phyloP scores from a whole-genome alignment of 202 grass and related monocot genomes.

The Musa balbisiana region DNA sequence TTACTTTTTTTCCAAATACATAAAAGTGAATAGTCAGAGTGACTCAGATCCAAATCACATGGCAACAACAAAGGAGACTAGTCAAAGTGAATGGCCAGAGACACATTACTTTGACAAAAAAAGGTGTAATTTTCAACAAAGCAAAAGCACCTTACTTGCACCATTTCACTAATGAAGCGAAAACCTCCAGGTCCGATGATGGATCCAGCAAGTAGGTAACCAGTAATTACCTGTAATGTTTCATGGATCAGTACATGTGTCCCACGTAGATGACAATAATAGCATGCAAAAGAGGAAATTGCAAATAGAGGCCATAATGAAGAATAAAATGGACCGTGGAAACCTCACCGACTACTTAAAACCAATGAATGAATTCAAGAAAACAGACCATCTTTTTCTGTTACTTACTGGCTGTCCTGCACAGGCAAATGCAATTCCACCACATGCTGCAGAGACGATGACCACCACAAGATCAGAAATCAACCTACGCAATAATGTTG shows the following conservation, averaged over 20 bases:
- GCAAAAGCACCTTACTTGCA: slow-evolving; percentile 18
- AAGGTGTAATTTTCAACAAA: background rate
- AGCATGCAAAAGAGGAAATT: background rate
- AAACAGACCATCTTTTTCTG: too few relatives aligned
- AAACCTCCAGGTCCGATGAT: slow-evolving; percentile 19
- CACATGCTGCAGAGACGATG: slow-evolving; percentile 22
- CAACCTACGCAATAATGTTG: slow-evolving; percentile 9
- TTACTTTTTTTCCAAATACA: too few relatives aligned
- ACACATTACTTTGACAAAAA: background rate
- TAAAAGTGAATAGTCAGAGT: too few relatives aligned
- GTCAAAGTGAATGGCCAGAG: background rate
- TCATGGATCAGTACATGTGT: background rate
- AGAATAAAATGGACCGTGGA: background rate
- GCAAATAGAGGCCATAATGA: background rate
- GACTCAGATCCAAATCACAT: too few relatives aligned
- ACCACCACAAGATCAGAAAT: slow-evolving; percentile 24
- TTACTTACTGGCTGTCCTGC: slow-evolving; percentile 14
- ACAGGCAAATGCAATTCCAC: slow-evolving; percentile 27
- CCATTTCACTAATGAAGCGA: slow-evolving; percentile 23
- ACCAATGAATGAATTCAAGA: background rate
- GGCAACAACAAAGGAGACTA: background rate
- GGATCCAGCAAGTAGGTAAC: slow-evolving; percentile 21
- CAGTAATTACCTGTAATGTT: slow-evolving; percentile 19
- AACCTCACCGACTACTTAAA: background rate
- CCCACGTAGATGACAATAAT: background rate